Evolutionary conservation across 2,329 filamentous ascomycete genomes (phyloP), one percentile per base, ranked within the genome.

Genomic region (Colletotrichum tropicicola): DNA sequence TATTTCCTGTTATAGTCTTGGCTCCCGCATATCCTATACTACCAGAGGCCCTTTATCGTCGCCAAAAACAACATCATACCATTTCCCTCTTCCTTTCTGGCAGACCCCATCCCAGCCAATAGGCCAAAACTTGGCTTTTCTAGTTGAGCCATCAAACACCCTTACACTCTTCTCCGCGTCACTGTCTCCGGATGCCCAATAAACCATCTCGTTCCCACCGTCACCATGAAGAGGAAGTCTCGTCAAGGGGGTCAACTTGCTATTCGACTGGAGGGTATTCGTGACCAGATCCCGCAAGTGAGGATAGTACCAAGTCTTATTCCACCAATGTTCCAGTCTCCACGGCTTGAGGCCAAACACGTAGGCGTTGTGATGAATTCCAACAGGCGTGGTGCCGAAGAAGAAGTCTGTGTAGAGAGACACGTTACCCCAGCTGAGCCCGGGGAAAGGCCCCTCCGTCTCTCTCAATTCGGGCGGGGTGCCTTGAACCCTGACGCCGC

Each of bases 321-420:
- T 67, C 77, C 77, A 79, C 76, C 76, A 79, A 23, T 76, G 53
- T 55, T 70, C 70, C 4, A 78, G 56, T 5, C 77, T 70, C 58
- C 67, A 73, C 4, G 70, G 53, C 64, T 78, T 78, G 49, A 75
- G 70, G 6, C 72, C 72, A 12, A 70, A 62, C 27, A 74, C 61
- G 69, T 76, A 77, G n/a, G 75, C 75, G 68, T 78, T 76, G 61
- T 78, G 77, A 54, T 79, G 76, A 48, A 79, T 77, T 8, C 74
- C 77, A 13, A 78, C 72, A 25, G 77, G 77, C 1, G 74, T 72
- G 17, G 70, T 70, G 28, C 77, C 77, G 17, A 77, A 77, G 70
- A 72, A 77, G 53, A 79, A 76, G 62, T 79, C 75, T 4, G 77
- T 75, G 70, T 78, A 79, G 1, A 79, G 73, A 2, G 75, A 71